Evolutionary conservation across 164 flowering plant species (phyloP), one percentile per base, ranked within the genome.

Genomic region (Liriodendron chinense): DNA sequence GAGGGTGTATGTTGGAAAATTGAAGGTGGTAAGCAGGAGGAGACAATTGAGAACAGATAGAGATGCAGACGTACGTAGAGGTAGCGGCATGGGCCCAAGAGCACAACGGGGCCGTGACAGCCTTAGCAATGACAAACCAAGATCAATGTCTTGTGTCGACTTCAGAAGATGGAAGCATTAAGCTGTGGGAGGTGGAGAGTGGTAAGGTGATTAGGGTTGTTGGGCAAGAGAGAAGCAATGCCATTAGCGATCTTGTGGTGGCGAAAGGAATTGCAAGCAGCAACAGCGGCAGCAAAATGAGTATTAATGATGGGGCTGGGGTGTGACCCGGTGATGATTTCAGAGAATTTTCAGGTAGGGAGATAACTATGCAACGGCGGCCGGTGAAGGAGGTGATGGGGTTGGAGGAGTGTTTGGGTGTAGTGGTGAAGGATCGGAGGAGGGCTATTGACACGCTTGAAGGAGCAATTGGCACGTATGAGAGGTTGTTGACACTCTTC

Each of bases 401-500:
- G 16, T 75, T 83, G 81, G 84, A 85, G 64, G 82, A 79, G 12
- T 76, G 72, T 43, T 47, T 83, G 80, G 68, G 7, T 13, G 82
- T 56, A 72, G 87, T 79, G 47, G 85, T 66, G 43, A 80, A 73
- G 50, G 87, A 85, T 53, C 76, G 83, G 73, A 79, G 82, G 26
- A 77, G 82, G 78, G 84, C 89, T 10, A 79, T 86, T 66, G 83
- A 84, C 9, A 77, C 73, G 53, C 83, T 89, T 9, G 89, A 86
- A 67, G 68, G 82, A 1, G 84, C 88, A 1, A 80, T 85, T 65
- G 80, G 71, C 7, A 73, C 82, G 26, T 87, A 89, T 65, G 83
- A 85, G 77, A 85, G 59, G 76, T 77, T 87, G 6, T 76, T 89
- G 77, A 78, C 82, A 20, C 85, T 86, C 59, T 83, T 87, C 23